Evolutionary conservation across 2,329 filamentous ascomycete genomes (phyloP).

Genomic region (Verticillium nonalfalfae): DNA sequence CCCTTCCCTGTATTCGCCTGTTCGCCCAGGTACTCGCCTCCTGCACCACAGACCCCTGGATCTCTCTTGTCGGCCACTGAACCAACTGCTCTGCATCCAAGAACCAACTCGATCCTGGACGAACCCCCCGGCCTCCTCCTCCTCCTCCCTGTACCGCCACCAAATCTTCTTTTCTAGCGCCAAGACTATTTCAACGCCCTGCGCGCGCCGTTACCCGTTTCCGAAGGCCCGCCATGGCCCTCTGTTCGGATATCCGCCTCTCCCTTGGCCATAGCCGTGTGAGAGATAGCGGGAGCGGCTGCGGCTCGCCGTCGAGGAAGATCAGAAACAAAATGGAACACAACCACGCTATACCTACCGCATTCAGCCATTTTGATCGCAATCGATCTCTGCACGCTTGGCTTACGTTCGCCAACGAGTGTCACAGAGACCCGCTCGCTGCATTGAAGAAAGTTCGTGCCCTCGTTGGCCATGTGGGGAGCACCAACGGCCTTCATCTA

Average conservation of each 20-base stretch:
- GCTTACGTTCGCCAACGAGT: neutral
- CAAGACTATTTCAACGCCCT: neutral
- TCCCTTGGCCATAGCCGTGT: neutral
- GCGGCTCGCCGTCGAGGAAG: neutral
- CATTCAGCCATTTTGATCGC: neutral
- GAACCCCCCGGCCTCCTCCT: neutral
- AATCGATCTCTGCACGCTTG: no score
- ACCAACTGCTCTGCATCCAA: neutral
- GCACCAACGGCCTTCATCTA: neutral
- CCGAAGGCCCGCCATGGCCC: neutral
- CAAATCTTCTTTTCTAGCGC: neutral
- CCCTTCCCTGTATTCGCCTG: neutral
- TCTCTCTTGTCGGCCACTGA: neutral
- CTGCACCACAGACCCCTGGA: neutral
- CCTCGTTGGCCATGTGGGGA: neutral
- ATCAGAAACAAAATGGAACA: neutral
- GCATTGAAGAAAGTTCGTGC: neutral
- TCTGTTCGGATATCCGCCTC: neutral
- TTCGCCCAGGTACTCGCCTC: no score
- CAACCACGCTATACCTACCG: neutral
- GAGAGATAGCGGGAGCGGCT: neutral
- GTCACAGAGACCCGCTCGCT: no score
- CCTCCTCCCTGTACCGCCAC: neutral
- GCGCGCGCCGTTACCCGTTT: neutral
- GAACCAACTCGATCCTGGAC: neutral